Evolutionary conservation across 2,329 filamentous ascomycete species (phyloP).

Genomic region (Venturia asperata): DNA sequence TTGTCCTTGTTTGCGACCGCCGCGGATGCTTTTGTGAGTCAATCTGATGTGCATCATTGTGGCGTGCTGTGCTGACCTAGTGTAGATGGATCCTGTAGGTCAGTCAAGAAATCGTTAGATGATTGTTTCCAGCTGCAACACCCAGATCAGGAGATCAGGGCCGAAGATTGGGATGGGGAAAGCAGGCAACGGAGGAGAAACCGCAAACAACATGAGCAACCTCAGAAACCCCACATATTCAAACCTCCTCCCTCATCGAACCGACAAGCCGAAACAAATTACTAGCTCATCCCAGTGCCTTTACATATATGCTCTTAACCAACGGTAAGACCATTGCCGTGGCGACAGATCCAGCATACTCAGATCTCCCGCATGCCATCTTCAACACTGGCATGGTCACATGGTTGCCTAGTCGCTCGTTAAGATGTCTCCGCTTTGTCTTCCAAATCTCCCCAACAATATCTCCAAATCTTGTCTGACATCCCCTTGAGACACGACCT

Average conservation of each 20-base stretch:
- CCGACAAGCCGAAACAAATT: too few species aligned
- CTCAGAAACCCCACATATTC: too few species aligned
- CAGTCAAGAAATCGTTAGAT: too few species aligned
- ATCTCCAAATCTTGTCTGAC: background rate
- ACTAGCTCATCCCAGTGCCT: too few species aligned
- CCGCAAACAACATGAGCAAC: too few species aligned
- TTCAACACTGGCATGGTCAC: background rate
- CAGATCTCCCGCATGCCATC: background rate
- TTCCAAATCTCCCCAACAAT: background rate
- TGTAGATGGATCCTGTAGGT: conserved; percentile 55
- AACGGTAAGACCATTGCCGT: background rate
- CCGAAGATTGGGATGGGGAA: too few species aligned
- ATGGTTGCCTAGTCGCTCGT: background rate
- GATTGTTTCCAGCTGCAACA: too few species aligned
- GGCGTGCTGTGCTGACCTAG: background rate
- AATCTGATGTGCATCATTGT: background rate
- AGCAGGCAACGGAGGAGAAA: too few species aligned
- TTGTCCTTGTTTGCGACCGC: conserved; percentile 59
- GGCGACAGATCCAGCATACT: background rate
- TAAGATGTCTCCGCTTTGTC: background rate
- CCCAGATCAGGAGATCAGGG: too few species aligned
- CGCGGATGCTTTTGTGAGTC: conserved; percentile 53
- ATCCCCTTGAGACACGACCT: background rate
- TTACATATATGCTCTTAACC: too few species aligned
- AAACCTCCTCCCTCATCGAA: too few species aligned